These are phyloP conservation scores for Zymoseptoria ardabiliae DNA, from an alignment of 2,329 filamentous ascomycete species.

Conservation along the genomic window DNA sequence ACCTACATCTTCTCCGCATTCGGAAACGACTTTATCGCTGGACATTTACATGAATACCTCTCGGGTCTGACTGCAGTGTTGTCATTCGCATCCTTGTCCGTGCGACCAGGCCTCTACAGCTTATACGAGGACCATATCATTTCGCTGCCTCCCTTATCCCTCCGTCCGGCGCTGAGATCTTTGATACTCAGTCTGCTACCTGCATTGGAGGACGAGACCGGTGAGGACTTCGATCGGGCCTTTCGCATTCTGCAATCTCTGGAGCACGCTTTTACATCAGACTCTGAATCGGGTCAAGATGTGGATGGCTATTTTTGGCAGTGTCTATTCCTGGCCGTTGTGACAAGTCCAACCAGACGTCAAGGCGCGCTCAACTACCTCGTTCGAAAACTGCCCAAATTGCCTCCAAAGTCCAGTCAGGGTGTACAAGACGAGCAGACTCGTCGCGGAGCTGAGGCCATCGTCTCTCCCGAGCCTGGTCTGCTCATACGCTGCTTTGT, in stretches of 20 bases:
- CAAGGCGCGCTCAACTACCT: constrained; percentile 85
- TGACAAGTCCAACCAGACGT: constrained; percentile 78
- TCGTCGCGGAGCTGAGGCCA: constrained; percentile 41
- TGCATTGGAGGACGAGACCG: constrained; percentile 89
- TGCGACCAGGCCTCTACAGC: constrained; percentile 76
- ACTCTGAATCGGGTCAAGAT: constrained; percentile 46
- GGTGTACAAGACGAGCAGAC: not conserved
- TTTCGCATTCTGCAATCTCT: constrained; percentile 70
- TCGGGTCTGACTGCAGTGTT: constrained; percentile 83
- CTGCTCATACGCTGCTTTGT: constrained; percentile 86
- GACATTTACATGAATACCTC: constrained; percentile 78
- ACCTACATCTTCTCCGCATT: constrained; percentile 80
- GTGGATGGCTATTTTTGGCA: constrained; percentile 85
- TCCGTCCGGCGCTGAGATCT: constrained; percentile 84
- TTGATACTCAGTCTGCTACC: constrained; percentile 84
- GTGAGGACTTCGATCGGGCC: constrained; percentile 91
- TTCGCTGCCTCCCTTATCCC: constrained; percentile 57
- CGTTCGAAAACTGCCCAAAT: constrained; percentile 65
- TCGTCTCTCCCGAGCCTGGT: constrained; percentile 84
- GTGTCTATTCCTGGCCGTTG: constrained; percentile 87
- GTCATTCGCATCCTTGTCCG: constrained; percentile 88
- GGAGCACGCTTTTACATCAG: constrained; percentile 54
- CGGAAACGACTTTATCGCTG: constrained; percentile 56
- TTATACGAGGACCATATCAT: constrained; percentile 77
- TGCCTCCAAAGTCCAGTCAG: constrained; percentile 39